phyloP scores from a whole-genome alignment of 1,284 basidiomycete species.

The Anthracocystis panici-leucophaei region DNA sequence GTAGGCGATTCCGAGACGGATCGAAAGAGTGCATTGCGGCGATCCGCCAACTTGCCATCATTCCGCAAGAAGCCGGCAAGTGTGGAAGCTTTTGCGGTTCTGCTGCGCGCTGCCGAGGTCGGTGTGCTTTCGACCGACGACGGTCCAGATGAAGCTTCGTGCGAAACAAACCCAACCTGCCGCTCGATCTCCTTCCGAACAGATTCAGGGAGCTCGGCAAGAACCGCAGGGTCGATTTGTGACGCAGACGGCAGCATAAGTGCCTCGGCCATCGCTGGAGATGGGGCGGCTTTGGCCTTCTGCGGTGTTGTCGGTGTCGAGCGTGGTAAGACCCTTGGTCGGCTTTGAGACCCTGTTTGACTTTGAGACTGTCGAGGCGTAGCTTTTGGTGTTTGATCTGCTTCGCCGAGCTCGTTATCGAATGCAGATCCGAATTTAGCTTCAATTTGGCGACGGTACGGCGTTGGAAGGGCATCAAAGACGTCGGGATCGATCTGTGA shows the following conservation, averaged over 20 bases:
- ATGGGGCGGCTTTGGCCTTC: conserved; percentile 36
- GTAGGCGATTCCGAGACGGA: conserved; percentile 44
- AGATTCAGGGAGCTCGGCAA: conserved; percentile 58
- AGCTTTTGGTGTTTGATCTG: conserved; percentile 7
- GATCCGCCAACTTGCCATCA: conserved; percentile 5
- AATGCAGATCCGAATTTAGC: conserved; percentile 23
- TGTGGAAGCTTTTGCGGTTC: conserved; percentile 17
- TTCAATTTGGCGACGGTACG: conserved; percentile 54
- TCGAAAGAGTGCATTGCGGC: conserved; percentile 18
- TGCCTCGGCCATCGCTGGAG: conserved; percentile 35
- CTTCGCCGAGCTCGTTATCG: background rate
- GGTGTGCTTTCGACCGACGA: conserved; percentile 35
- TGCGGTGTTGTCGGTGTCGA: conserved; percentile 44
- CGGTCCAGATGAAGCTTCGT: conserved; percentile 22
- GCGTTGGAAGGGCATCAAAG: conserved; percentile 47
- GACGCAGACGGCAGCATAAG: conserved; percentile 58
- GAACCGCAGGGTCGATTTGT: conserved; percentile 63
- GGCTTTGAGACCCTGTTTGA: conserved; percentile 18
- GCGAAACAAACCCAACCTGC: conserved; percentile 24
- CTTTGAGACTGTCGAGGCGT: conserved; percentile 7
- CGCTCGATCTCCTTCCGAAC: conserved; percentile 62
- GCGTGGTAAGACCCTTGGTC: conserved; percentile 25
- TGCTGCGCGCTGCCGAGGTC: conserved; percentile 23
- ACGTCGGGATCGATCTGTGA: conserved; percentile 60
- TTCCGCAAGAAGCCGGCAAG: conserved; percentile 21